Percentiles rank a stretch among this genome's conserved stretches.
phyloP scores from a whole-genome alignment of 148 eudicot species.

The Rhododendron ovatum region DNA sequence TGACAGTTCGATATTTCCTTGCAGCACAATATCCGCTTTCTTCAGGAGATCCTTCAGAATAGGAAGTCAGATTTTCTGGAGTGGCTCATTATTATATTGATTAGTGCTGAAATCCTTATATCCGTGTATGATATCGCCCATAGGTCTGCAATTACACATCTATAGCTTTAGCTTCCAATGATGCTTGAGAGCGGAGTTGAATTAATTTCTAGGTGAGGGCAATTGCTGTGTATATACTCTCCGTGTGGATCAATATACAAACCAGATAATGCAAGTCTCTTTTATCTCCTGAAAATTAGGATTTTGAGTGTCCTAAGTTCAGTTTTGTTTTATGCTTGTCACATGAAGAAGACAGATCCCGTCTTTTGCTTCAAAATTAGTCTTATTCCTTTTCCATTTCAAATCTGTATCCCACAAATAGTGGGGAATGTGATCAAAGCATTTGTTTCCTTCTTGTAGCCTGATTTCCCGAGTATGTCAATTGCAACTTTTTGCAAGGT shows the following conservation, averaged over 20 bases:
- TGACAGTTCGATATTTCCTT: slow-evolving; percentile 1
- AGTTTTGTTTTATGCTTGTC: neutral
- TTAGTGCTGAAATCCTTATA: slow-evolving; percentile 76
- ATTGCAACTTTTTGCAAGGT: neutral
- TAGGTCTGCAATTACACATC: slow-evolving; percentile 43
- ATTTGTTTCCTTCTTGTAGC: neutral
- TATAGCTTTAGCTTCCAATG: slow-evolving; percentile 15
- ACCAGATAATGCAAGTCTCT: neutral
- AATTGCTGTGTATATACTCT: neutral
- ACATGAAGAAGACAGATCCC: neutral
- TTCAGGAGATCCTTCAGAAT: slow-evolving; percentile 91
- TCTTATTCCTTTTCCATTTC: neutral
- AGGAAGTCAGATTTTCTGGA: slow-evolving; percentile 92
- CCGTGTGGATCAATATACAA: neutral
- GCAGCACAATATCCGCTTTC: slow-evolving; percentile 93
- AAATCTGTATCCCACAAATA: neutral
- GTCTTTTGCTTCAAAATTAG: neutral
- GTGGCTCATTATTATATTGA: slow-evolving; percentile 86
- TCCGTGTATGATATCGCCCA: slow-evolving; percentile 86
- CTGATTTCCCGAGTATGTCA: neutral
- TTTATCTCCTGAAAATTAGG: neutral
- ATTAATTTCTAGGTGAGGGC: neutral
- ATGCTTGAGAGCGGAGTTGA: neutral
- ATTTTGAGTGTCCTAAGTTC: neutral
- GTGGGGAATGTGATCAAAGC: neutral